A percentile compares a stretch with the other conserved stretches of the same genome.
phyloP scores from a whole-genome alignment of 2,329 filamentous ascomycete species.

The Alternaria infectoria region DNA sequence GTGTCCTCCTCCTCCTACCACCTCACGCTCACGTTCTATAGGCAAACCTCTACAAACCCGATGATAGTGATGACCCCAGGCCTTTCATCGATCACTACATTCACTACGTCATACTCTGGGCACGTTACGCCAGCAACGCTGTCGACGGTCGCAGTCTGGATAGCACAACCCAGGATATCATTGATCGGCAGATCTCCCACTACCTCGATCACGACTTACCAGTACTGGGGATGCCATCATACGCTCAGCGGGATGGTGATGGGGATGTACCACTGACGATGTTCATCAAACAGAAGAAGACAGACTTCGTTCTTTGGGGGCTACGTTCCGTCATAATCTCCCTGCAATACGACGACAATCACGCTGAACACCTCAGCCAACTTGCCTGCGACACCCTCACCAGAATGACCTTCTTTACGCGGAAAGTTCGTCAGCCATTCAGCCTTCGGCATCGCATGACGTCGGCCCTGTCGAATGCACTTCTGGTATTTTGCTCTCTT shows the following conservation, averaged over 20 bases:
- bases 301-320: slow-evolving; percentile 34
- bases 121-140: slow-evolving; percentile 28
- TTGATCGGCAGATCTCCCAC: slow-evolving; percentile 15
- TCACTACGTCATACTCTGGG: slow-evolving; percentile 32
- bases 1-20: background rate
- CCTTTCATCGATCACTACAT: slow-evolving; percentile 28
- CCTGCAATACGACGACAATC: slow-evolving; percentile 25
- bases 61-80: slow-evolving; percentile 12
- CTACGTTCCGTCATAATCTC: slow-evolving; percentile 30
- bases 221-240: background rate
- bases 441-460: slow-evolving; percentile 26
- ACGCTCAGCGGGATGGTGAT: background rate
- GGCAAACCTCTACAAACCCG: slow-evolving; percentile 16
- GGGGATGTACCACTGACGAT: background rate
- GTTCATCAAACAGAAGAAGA: slow-evolving; percentile 25
- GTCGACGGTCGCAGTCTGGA: slow-evolving; percentile 28
- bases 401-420: slow-evolving; percentile 11
- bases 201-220: slow-evolving; percentile 10
- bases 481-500: slow-evolving; percentile 29
- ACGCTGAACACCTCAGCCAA: slow-evolving; percentile 17
- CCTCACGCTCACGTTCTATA: background rate
- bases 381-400: slow-evolving; percentile 23
- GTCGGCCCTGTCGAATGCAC: slow-evolving; percentile 21
- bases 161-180: slow-evolving; percentile 8
- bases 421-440: slow-evolving; percentile 7